phyloP scores from a whole-genome alignment of 2,329 filamentous ascomycete genomes.

The Fusarium sp. region DNA sequence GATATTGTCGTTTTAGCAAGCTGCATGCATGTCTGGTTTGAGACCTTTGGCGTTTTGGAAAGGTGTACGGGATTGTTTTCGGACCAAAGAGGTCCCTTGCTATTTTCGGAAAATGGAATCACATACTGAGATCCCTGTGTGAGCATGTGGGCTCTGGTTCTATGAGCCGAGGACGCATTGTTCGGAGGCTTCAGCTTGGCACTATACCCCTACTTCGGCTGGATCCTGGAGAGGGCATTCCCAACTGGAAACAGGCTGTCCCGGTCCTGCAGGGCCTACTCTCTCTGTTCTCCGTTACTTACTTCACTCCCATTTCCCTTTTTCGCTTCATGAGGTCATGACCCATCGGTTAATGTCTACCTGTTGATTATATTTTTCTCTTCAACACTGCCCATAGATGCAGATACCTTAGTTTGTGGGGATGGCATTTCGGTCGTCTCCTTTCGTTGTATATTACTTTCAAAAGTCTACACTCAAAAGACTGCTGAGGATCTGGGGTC shows the following conservation, averaged over 20 bases:
- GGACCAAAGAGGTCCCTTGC: conserved; percentile 32
- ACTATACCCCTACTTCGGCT: conserved; percentile 38
- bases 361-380: conserved; percentile 43
- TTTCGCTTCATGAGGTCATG: conserved; percentile 50
- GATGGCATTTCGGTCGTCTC: conserved; percentile 21
- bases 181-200: conserved; percentile 22
- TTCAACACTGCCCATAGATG: conserved; percentile 28
- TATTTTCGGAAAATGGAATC: conserved; percentile 35
- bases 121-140: conserved; percentile 25
- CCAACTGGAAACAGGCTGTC: conserved; percentile 12
- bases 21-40: conserved; percentile 45
- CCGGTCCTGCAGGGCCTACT: conserved; percentile 11
- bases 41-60: conserved; percentile 53
- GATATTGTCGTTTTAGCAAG: conserved; percentile 45
- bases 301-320: conserved; percentile 27
- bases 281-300: conserved; percentile 21
- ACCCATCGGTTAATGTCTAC: conserved; percentile 51
- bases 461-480: conserved; percentile 45
- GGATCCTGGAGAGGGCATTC: conserved; percentile 33
- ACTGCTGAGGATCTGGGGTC: conserved; percentile 32
- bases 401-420: conserved; percentile 30
- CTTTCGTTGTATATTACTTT: conserved; percentile 49
- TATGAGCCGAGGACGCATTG: conserved; percentile 9
- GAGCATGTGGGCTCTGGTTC: conserved; percentile 19
- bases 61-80: conserved; percentile 44